Conservation (phyloP, 2,329 filamentous ascomycete species). For the Apiospora marii region DNA sequence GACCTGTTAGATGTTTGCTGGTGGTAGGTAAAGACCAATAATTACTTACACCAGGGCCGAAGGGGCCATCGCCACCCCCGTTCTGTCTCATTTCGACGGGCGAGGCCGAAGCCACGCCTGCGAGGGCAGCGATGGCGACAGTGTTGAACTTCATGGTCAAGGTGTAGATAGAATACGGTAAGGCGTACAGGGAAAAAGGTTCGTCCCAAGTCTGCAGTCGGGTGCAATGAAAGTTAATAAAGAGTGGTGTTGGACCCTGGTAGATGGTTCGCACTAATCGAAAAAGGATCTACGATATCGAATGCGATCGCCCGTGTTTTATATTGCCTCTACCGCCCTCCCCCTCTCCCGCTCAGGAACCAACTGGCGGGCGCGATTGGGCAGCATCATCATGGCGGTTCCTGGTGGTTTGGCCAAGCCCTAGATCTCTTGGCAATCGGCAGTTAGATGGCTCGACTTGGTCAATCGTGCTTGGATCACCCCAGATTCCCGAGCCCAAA, state of each 20-base stretch:
- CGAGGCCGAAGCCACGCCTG: not conserved
- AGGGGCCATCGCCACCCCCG: not conserved
- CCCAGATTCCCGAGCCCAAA: not conserved
- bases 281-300: not conserved
- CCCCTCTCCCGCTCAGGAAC: not conserved
- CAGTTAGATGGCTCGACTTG: not conserved
- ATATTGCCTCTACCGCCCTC: not conserved
- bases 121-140: not conserved
- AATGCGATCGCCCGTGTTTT: conserved; percentile 4
- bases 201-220: not conserved
- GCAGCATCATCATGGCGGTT: not conserved
- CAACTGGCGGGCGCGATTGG: not conserved
- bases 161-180: not conserved
- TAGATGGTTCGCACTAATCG: conserved; percentile 5
- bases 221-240: not conserved
- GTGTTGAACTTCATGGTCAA: not conserved
- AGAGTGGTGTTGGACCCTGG: not conserved
- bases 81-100: not conserved
- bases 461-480: not conserved
- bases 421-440: not conserved
- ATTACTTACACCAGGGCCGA: conserved; percentile 8
- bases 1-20: not conserved
- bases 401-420: not conserved
- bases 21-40: too few species aligned
- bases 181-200: not conserved